phyloP scores from a whole-genome alignment of 768 basidiomycete species.

The Russula sp. region DNA sequence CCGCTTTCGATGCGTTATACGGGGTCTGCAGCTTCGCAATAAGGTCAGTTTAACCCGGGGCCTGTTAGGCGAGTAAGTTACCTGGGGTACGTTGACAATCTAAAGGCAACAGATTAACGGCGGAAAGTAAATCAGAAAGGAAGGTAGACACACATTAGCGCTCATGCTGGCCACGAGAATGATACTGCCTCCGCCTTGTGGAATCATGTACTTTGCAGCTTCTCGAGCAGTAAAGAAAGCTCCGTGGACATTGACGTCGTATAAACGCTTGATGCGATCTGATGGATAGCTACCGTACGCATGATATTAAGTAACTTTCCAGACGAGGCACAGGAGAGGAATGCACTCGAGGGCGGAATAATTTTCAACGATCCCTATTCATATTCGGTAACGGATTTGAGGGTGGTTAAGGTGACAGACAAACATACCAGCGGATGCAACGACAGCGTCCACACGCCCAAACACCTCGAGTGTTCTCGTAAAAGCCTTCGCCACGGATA shows the following conservation, averaged over 20 bases:
- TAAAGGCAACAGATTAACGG: conserved; percentile 36
- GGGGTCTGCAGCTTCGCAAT: conserved; percentile 73
- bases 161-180: conserved; percentile 90
- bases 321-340: background rate
- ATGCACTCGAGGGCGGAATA: conserved; percentile 79
- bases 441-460: conserved; percentile 76
- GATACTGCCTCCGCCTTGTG: conserved; percentile 73
- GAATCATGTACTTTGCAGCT: conserved; percentile 89
- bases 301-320: conserved; percentile 7
- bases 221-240: conserved; percentile 95
- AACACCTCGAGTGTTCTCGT: conserved; percentile 57
- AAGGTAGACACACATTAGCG: conserved; percentile 58
- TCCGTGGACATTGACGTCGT: conserved; percentile 93
- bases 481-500: conserved; percentile 72
- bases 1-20: conserved; percentile 95
- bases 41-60: background rate
- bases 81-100: conserved; percentile 90
- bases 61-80: conserved; percentile 30
- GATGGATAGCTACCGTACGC: conserved; percentile 65
- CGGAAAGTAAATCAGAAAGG: conserved; percentile 16
- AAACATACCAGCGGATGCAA: conserved; percentile 78
- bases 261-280: conserved; percentile 77
- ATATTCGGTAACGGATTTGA: background rate
- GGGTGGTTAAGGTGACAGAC: conserved; percentile 16
- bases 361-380: conserved; percentile 79